Evolutionary conservation across 2,329 filamentous ascomycete genomes (phyloP).

Genomic region (Fusarium chlamydosporum): DNA sequence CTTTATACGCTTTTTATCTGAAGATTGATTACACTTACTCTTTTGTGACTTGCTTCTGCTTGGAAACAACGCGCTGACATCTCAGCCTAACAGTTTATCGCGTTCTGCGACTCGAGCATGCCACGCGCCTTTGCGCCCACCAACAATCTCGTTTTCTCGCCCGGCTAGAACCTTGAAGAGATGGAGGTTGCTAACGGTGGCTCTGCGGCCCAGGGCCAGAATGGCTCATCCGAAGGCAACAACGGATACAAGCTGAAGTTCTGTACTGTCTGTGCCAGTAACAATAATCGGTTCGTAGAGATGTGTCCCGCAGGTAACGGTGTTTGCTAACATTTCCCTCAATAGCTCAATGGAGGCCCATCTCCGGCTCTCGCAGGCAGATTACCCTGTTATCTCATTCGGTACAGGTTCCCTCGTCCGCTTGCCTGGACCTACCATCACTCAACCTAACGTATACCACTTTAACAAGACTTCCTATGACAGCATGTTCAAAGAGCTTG

Average conservation of each 20-base stretch:
- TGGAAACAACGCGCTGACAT: conserved; percentile 25
- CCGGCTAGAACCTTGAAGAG: conserved; percentile 38
- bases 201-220: conserved; percentile 54
- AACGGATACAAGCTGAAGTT: conserved; percentile 91
- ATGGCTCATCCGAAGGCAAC: conserved; percentile 63
- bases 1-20: conserved; percentile 70
- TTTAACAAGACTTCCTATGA: conserved; percentile 98
- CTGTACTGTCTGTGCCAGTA: conserved; percentile 98
- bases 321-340: conserved; percentile 13
- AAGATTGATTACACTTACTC: conserved; percentile 37
- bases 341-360: conserved; percentile 88
- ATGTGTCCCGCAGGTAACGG: background rate
- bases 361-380: conserved; percentile 85
- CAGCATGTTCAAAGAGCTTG: conserved; percentile 92
- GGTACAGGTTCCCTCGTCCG: conserved; percentile 96
- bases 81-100: conserved; percentile 23
- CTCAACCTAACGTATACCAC: conserved; percentile 95
- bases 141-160: conserved; percentile 36
- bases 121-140: conserved; percentile 29
- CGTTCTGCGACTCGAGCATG: conserved; percentile 42
- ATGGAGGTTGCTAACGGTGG: conserved; percentile 63
- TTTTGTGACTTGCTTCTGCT: conserved; percentile 3
- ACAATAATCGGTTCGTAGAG: conserved; percentile 85
- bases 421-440: conserved; percentile 89
- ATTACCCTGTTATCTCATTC: conserved; percentile 97